Conservation (phyloP, 371 early-diverging fungal species). For the Capniomyces stellatus region DNA sequence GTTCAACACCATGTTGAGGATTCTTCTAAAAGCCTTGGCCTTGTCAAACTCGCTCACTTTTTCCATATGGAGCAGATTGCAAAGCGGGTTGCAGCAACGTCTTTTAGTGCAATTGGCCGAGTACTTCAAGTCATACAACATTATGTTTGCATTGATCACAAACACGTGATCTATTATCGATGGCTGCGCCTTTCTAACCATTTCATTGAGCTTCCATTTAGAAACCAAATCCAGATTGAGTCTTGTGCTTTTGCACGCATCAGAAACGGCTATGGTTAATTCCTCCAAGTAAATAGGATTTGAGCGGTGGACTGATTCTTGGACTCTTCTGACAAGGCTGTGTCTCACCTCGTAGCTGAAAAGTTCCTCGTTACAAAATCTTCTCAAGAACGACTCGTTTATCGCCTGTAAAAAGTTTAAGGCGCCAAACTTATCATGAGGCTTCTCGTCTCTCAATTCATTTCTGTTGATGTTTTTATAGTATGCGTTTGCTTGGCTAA, state of each 20-base stretch:
- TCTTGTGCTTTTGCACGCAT: slow-evolving; percentile 23
- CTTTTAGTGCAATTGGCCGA: slow-evolving; percentile 12
- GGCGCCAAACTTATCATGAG: neutral
- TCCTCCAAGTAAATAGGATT: slow-evolving; percentile 15
- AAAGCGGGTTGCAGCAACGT: slow-evolving; percentile 22
- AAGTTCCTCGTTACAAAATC: slow-evolving; percentile 26
- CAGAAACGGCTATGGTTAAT: slow-evolving; percentile 13
- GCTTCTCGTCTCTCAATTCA: neutral
- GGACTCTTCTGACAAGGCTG: slow-evolving; percentile 18
- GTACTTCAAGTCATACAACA: slow-evolving; percentile 20
- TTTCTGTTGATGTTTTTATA: neutral
- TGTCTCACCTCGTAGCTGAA: slow-evolving; percentile 13
- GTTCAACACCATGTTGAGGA: slow-evolving; percentile 23
- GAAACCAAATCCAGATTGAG: slow-evolving; percentile 23
- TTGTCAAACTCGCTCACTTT: slow-evolving; percentile 22
- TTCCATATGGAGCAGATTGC: slow-evolving; percentile 21
- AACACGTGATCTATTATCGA: slow-evolving; percentile 25
- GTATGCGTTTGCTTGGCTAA: neutral
- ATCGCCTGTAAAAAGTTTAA: slow-evolving; percentile 12
- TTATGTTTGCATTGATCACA: slow-evolving; percentile 22
- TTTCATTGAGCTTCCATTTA: slow-evolving; percentile 23
- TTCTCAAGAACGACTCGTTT: slow-evolving; percentile 22
- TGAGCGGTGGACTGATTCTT: slow-evolving; percentile 15
- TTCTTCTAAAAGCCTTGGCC: slow-evolving; percentile 23
- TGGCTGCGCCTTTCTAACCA: slow-evolving; percentile 11